Evolutionary conservation across 306 rosid species (phyloP), one percentile per base, ranked within the genome.

Genomic region (Prunus mongolica): DNA sequence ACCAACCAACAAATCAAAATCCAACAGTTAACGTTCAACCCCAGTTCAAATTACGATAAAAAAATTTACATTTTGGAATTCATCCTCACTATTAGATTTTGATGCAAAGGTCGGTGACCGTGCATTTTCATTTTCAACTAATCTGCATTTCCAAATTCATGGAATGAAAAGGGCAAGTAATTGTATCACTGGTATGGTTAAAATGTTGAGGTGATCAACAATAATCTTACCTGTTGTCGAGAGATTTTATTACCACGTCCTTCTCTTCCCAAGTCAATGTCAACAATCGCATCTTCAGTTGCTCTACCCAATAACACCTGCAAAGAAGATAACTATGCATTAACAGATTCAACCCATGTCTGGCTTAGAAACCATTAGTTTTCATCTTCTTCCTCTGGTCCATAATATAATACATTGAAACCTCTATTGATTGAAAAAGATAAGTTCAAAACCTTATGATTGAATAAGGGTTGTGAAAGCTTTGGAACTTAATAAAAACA

Each of bases 261-360:
- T 76, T 83, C 99, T 81, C 81, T 93, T 78, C 97, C 82, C 84
- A 96, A 87, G 88, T 96, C 98, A 84, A 96, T 88, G 82, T 96
- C 99, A 47, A 96, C 97, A 75, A 79, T 69, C 75, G 71, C 57
- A 76, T 88, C 89, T 25, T 84, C 89, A 12, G 98, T 84, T 71
- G 96, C 89, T 80, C 98, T 89, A 80, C 99, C 99, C 81, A 96
- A 84, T 78, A 91, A 84, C 79, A 96, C 98, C 99, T 96, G 87
- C 78, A 80, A 41, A 24, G 73, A 11, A 73, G 51, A 67, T 44
- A 22, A 58, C 25, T 49, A 45, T 72, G 63, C 67, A 46, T 50
- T 71, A 76, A 86, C 50, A 79, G 69, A 80, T 65, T 64, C 38
- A 63, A 47, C 61, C 51, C 28, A 18, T 34, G 66, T 75, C 69